These are phyloP conservation scores for Mediolabrus comicus DNA, from an alignment of 108 stramenopile genomes.

Conservation along the genomic window DNA sequence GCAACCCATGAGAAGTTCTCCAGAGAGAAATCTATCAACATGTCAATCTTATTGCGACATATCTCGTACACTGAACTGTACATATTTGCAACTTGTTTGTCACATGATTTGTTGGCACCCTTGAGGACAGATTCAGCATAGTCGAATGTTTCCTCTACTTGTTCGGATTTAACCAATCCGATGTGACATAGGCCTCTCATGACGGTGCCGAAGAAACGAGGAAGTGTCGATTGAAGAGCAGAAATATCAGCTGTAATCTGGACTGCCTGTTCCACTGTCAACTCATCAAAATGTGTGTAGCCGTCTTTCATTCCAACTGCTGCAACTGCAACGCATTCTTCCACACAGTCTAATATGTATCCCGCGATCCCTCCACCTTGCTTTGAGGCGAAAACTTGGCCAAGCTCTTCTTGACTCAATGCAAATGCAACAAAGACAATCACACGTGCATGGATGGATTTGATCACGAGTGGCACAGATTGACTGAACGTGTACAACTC, in stretches of 20 bases:
- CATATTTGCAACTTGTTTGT: constrained; percentile 85
- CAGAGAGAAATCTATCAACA: constrained; percentile 79
- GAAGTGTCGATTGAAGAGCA: constrained; percentile 74
- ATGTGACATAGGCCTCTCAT: constrained; percentile 89
- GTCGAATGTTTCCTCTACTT: constrained; percentile 81
- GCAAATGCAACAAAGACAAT: constrained; percentile 84
- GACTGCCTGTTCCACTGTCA: constrained; percentile 83
- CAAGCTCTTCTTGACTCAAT: constrained; percentile 84
- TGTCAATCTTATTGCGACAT: constrained; percentile 84
- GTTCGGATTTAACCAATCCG: constrained; percentile 80
- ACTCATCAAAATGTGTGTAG: constrained; percentile 71
- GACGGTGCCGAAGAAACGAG: constrained; percentile 85
- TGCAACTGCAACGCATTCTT: constrained; percentile 84
- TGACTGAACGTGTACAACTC: constrained; percentile 76
- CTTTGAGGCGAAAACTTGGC: constrained; percentile 84
- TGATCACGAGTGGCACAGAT: constrained; percentile 77
- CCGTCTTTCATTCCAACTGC: constrained; percentile 88
- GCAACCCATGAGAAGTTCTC: constrained; percentile 88
- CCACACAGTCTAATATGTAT: constrained; percentile 85
- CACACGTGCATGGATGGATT: constrained; percentile 85
- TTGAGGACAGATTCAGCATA: constrained; percentile 80
- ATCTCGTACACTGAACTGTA: constrained; percentile 87
- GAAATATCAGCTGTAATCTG: constrained; percentile 89
- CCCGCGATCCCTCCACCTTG: constrained; percentile 77
- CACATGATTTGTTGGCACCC: constrained; percentile 86